Conservation (phyloP, 345 rosid species). For the Syzygium jambos region DNA sequence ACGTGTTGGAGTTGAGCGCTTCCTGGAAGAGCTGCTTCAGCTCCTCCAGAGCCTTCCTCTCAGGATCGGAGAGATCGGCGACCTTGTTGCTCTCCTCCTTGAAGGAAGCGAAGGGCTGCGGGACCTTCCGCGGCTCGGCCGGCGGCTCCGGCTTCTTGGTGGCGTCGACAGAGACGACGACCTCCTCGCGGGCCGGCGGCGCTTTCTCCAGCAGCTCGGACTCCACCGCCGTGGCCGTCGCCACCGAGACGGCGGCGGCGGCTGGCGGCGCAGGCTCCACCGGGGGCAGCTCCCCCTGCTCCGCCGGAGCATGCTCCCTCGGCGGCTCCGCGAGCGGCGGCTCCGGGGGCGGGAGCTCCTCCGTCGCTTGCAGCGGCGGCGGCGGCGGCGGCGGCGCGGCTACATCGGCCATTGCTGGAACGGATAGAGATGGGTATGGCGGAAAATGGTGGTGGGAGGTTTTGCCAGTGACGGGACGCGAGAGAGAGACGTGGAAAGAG, state of each 20-base stretch:
- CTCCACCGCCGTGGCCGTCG: constrained; percentile 1
- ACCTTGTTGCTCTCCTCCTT: constrained; percentile 59
- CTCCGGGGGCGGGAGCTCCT: constrained; percentile 3
- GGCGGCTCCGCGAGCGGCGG: neutral
- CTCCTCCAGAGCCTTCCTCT: constrained; percentile 34
- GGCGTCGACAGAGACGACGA: neutral
- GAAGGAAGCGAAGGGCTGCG: constrained; percentile 40
- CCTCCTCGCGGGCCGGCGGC: neutral
- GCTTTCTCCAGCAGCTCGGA: constrained; percentile 8
- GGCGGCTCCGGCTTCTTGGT: constrained; percentile 6
- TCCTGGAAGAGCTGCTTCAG: constrained; percentile 33
- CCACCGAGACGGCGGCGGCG: neutral
- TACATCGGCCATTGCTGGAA: constrained; percentile 14
- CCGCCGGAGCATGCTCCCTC: neutral
- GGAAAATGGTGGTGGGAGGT: neutral
- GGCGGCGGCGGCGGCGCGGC: constrained; percentile 3
- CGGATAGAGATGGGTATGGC: neutral
- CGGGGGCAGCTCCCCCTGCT: neutral
- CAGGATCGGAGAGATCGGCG: constrained; percentile 43
- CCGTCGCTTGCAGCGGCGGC: neutral
- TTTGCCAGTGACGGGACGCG: neutral
- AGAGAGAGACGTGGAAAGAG: neutral
- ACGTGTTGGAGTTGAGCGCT: constrained; percentile 26
- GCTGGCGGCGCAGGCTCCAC: neutral
- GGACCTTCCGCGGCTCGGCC: constrained; percentile 16